A percentile compares a stretch with the other conserved stretches of the same genome.
phyloP scores from a whole-genome alignment of 257 asterid genomes.

The Salvia rosmarinus region DNA sequence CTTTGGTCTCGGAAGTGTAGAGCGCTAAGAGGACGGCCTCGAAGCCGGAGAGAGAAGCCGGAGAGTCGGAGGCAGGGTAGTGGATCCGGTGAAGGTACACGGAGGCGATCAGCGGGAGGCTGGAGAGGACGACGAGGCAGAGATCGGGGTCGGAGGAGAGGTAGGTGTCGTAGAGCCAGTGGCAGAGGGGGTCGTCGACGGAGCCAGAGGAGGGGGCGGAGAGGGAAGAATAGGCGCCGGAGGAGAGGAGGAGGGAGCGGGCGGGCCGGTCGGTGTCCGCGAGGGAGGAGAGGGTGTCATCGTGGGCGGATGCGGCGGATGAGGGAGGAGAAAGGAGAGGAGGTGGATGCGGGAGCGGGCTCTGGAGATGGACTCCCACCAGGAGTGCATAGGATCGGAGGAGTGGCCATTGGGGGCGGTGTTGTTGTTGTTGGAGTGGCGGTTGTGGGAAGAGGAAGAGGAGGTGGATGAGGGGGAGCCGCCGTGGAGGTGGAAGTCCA shows the following conservation, averaged over 20 bases:
- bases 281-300: conserved; percentile 56
- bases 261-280: conserved; percentile 96
- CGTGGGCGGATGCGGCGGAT: conserved; percentile 33
- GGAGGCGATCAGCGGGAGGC: conserved; percentile 64
- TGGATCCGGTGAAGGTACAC: conserved; percentile 75
- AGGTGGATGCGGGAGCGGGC: conserved; percentile 95
- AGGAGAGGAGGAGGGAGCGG: conserved; percentile 84
- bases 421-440: conserved; percentile 40
- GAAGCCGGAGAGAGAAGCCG: conserved; percentile 85
- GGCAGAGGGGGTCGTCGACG: conserved; percentile 77
- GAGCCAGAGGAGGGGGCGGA: conserved; percentile 70
- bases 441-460: conserved; percentile 50
- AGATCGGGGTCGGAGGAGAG: conserved; percentile 76
- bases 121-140: conserved; percentile 80
- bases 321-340: conserved; percentile 64
- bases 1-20: conserved; percentile 71
- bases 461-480: conserved; percentile 69
- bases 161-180: conserved; percentile 94
- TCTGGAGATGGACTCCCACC: conserved; percentile 97
- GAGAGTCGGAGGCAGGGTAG: conserved; percentile 47
- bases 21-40: conserved; percentile 87
- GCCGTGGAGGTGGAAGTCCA: conserved; percentile 70
- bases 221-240: conserved; percentile 63
- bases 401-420: conserved; percentile 38
- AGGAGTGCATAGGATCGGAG: conserved; percentile 80